Conservation (phyloP, 164 flowering plant genomes). For the Amborella trichopoda region DNA sequence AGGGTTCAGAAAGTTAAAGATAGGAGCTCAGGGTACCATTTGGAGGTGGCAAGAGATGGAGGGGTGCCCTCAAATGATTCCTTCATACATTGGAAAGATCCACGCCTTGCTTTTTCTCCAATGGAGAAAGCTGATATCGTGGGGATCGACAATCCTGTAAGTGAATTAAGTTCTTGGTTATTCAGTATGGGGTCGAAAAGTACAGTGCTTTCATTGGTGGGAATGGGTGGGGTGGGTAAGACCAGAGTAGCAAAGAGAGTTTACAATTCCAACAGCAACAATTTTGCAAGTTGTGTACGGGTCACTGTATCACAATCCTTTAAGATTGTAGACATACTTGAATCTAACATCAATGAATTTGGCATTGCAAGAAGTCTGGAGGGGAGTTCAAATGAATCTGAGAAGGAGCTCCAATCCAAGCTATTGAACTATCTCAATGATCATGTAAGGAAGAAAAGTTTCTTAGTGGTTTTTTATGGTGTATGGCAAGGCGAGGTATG, state of each 20-base stretch:
- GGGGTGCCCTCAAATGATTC: background rate
- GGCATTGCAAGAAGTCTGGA: constrained; percentile 1
- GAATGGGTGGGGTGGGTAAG: constrained; percentile 6
- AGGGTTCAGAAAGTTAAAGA: background rate
- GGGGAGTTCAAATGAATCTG: background rate
- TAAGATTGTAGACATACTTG: too few species aligned
- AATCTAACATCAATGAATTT: background rate
- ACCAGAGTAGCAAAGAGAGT: constrained; percentile 6
- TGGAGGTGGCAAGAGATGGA: background rate
- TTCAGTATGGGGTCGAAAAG: background rate
- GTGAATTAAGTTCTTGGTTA: too few species aligned
- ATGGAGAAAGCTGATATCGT: too few species aligned
- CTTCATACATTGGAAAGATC: background rate
- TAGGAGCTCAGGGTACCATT: background rate
- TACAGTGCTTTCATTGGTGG: constrained; percentile 6
- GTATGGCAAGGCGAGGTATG: constrained; percentile 1
- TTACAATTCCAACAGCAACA: constrained; percentile 1
- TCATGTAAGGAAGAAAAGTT: background rate
- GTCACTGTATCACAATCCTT: too few species aligned
- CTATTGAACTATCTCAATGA: too few species aligned
- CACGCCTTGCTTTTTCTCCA: constrained; percentile 2
- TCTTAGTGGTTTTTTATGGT: constrained; percentile 6
- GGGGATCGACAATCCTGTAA: too few species aligned
- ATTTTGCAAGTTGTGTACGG: constrained; percentile 2
- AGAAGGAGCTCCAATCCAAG: background rate